Base-by-base conservation (phyloP, 805 yeast species). In the Wickerhamomyces strasburgensis region DNA sequence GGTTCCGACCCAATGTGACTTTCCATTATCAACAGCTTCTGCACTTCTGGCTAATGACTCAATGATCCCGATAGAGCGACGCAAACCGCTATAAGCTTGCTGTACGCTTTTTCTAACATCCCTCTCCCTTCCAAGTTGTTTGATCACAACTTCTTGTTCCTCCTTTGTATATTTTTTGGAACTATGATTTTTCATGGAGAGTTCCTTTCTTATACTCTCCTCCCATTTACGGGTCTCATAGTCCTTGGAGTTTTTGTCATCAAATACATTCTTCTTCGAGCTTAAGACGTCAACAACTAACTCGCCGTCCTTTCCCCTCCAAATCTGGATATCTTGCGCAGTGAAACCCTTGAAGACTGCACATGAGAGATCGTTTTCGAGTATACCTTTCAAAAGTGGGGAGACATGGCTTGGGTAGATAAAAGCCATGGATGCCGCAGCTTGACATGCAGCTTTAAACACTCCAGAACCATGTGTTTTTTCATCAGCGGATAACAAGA, bases 211-310 rank as follows among this genome's bases (percentile, higher is more conserved):
- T 23, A 93, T 72, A 35, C 74, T 73, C 48, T 81, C 88, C 55
- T 93, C 98, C 98, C 98, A 90, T 57, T 85, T 78, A 41, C 74
- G 64, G 2, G 89, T 83, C 50, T 83, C 95, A 50, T 86, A 86
- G 51, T 88, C 96, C 54, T 80, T 88, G 1, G 85, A 65, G 55
- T 85, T 85, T 56, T 84, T 85, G 53, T 76, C 75, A 11, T 77
- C 75, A 5, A 62, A 65, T 24, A 61, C 60, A 23, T 65, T 63
- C 52, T 67, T 72, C 38, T 62, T 62, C 19, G 54, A 53, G 26
- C 70, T 72, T 33, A 84, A 58, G 5, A 84, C 76, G 51, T 85
- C 78, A 14, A 78, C 60, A 2, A 83, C 93, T 37, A 82, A 56
- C 31, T 73, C 79, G 3, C 88, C 94, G 31, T 80, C 94, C 0